Base-by-base conservation (phyloP, 1,284 basidiomycete genomes). In the Cutaneotrichosporon cavernicola region DNA sequence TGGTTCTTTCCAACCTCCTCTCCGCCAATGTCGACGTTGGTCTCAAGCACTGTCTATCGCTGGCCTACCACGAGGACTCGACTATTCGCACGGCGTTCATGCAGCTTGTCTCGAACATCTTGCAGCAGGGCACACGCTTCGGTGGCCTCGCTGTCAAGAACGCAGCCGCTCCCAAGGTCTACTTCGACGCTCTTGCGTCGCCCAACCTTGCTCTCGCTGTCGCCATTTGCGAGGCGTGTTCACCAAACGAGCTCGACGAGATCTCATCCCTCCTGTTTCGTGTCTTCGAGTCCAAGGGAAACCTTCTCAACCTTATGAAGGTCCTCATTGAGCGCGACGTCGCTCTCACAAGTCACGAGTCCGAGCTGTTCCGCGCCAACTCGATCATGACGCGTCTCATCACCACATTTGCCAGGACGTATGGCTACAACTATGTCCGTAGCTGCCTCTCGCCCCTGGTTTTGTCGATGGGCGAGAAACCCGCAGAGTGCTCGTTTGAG, bases 351-450 rank as follows among this genome's bases (percentile, higher is more conserved):
- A 86, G 87, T 57, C 88, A 85, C 71, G 91, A 95, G 71, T 85
- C 88, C 0, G 85, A 86, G 30, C 81, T 97, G 7, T 96, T 96
- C 82, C 85, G 93, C 57, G 85, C 89, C 67, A 96, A 96, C 76
- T 90, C 90, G 2, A 90, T 90, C 9, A 92, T 89, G 70, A 90
- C 90, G 22, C 84, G 90, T 60, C 87, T 97, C 64, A 79, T 96
- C 52, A 92, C 91, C 8, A 86, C 88, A 1, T 95, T 95, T 71
- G 91, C 91, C 2, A 87, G 85, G 72, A 87, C 90, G 32, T 91
- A 94, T 67, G 93, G 92, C 5, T 96, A 95, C 79, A 88, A 89
- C 66, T 96, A 95, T 76, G 83, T 95, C 18, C 85, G 92, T 38
- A 86, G 84, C 58, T 85, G 94, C 32, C 86, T 95, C 57, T 83